Base-by-base conservation (phyloP, 345 rosid species). In the Eucalyptus polybractea region DNA sequence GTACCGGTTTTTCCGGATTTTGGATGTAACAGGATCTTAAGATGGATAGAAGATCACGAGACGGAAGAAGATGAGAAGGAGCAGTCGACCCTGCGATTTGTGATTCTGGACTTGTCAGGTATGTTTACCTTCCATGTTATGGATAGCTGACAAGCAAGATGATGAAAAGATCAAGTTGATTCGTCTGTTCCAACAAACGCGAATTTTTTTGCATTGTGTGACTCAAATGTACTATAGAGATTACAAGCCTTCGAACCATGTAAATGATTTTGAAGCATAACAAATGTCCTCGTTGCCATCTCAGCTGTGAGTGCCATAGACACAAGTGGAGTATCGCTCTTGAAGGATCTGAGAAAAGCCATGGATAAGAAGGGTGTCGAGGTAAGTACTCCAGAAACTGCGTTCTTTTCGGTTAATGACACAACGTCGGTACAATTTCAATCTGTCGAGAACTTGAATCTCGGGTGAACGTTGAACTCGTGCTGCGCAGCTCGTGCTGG, bases 31-130 rank as follows among this genome's bases (percentile, higher is more conserved):
- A 97, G 99, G 94, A 93, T 93, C 49, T 89, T 91, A 90, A 96
- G 99, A 91, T 97, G 98, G 98, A 92, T 97, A 19, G 97, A 97
- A 90, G 99, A 97, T n/a, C 93, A 91, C 16, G 97, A 96, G 90
- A 89, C 89, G 40, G 95, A 95, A 90, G 94, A 95, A 90, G 95
- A 93, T 86, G 87, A 87, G 58, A 95, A 93, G 89, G 87, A 93
- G 67, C 95, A 93, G 24, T 92, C 97, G 40, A 90, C 91, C 88
- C 95, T 97, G 40, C 91, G 80, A 51, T 97, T 91, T 88, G 91
- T 98, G 88, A 91, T 98, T 88, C 88, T 98, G 29, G 98, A 97
- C 89, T 89, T 98, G 94, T 95, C 99, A 88, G 95, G 98, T 95
- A 91, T 89, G 94, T 24, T 21, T 13, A 21, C 4, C 86, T 88